A percentile compares a stretch with the other conserved stretches of the same genome.
Conservation (phyloP, 768 basidiomycete species). For the Mycena haematopus region DNA sequence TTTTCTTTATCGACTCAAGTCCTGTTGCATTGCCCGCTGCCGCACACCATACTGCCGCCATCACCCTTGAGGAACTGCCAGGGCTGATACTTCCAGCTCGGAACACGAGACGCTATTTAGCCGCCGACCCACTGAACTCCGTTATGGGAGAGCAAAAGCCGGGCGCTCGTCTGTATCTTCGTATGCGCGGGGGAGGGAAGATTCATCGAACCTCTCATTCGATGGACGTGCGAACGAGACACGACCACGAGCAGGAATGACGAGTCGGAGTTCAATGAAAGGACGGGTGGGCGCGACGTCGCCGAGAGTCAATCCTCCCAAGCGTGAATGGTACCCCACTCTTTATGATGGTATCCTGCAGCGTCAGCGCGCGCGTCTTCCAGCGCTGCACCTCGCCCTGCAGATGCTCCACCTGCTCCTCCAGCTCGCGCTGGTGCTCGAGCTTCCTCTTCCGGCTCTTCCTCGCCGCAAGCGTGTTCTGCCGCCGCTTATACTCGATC, state of each 20-base stretch:
- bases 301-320: conserved; percentile 15
- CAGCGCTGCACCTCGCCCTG: conserved; percentile 12
- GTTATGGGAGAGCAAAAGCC: too few relatives aligned
- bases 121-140: too few relatives aligned
- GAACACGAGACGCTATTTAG: too few relatives aligned
- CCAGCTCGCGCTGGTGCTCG: conserved; percentile 63
- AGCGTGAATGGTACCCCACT: conserved; percentile 16
- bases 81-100: too few relatives aligned
- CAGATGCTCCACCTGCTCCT: conserved; percentile 44
- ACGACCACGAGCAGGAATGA: not conserved
- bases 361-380: conserved; percentile 22
- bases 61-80: too few relatives aligned
- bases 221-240: too few relatives aligned
- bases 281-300: not conserved
- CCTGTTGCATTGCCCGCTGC: too few relatives aligned
- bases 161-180: too few relatives aligned
- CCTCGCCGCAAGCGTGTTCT: conserved; percentile 75
- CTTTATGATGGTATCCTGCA: conserved; percentile 11
- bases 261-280: not conserved
- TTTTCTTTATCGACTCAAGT: too few relatives aligned
- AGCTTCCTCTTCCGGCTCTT: conserved; percentile 70
- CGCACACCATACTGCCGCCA: too few relatives aligned
- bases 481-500: conserved; percentile 70
- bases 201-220: too few relatives aligned
- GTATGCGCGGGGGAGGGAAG: too few relatives aligned